phyloP scores from a whole-genome alignment of 495 filamentous ascomycete genomes.

The Astrothelium subdiscretum region DNA sequence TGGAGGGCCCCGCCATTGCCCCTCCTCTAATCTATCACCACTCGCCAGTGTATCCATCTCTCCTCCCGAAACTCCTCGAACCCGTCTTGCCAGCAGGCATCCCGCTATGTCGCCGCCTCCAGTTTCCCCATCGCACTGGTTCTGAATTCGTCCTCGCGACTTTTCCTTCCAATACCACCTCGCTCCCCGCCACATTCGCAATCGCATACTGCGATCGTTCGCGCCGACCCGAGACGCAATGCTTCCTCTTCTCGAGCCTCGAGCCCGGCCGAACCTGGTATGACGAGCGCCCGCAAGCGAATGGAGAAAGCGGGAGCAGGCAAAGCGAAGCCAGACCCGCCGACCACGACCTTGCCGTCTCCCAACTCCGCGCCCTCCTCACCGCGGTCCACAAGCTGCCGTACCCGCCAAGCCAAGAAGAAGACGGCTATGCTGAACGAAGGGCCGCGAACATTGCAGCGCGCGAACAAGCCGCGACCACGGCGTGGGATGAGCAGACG shows the following conservation, averaged over 20 bases:
- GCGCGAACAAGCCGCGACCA: not conserved
- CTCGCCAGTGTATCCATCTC: not conserved
- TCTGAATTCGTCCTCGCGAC: conserved; percentile 11
- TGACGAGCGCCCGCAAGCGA: not conserved
- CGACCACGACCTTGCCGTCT: not conserved
- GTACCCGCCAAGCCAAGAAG: not conserved
- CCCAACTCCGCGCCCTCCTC: not conserved
- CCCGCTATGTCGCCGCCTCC: conserved; percentile 23
- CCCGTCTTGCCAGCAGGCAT: conserved; percentile 21
- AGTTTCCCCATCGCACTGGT: conserved; percentile 13
- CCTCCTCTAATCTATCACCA: not conserved
- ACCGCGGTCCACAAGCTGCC: not conserved
- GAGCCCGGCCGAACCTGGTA: conserved; percentile 7
- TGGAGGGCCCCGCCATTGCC: not conserved
- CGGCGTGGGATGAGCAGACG: not conserved
- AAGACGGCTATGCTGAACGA: not conserved
- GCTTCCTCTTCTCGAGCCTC: conserved; percentile 22
- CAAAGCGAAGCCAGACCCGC: not conserved
- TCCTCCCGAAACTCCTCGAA: conserved; percentile 11
- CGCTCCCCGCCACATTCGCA: conserved; percentile 16
- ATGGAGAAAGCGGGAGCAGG: not conserved
- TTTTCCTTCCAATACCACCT: not conserved
- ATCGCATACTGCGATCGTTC: conserved; percentile 27
- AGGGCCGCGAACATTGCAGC: not conserved
- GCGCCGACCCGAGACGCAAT: conserved; percentile 26